A percentile compares a stretch with the other conserved stretches of the same genome.
phyloP scores from a whole-genome alignment of 2,329 filamentous ascomycete species.

The Macroventuria anomochaeta region DNA sequence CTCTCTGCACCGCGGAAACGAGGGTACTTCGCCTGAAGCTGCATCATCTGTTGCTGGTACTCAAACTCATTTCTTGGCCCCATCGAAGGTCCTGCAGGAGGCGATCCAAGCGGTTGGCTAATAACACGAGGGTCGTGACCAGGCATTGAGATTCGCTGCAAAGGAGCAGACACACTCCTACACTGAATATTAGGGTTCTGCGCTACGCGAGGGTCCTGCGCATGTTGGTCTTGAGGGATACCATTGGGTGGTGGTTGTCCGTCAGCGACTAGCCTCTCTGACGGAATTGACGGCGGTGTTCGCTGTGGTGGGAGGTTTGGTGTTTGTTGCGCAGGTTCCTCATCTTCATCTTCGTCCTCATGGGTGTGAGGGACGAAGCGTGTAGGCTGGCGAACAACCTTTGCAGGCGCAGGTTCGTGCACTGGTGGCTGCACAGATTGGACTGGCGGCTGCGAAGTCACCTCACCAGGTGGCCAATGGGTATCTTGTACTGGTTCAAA shows the following conservation, averaged over 20 bases:
- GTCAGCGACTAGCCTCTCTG: not conserved
- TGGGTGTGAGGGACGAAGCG: slow-evolving; percentile 7
- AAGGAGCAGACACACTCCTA: slow-evolving; percentile 18
- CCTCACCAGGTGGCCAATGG: slow-evolving; percentile 12
- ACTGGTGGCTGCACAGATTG: slow-evolving; percentile 2
- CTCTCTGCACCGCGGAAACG: slow-evolving; percentile 52
- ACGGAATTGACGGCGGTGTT: not conserved
- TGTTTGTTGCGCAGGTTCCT: not conserved
- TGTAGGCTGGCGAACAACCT: slow-evolving; percentile 11
- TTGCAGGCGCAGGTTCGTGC: slow-evolving; percentile 8
- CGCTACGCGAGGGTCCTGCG: slow-evolving; percentile 18
- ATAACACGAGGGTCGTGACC: slow-evolving; percentile 25
- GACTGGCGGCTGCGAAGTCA: slow-evolving; percentile 1
- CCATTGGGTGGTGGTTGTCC: not conserved
- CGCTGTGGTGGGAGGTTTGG: not conserved
- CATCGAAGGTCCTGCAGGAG: slow-evolving; percentile 18
- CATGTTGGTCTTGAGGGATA: not conserved
- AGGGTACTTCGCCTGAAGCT: slow-evolving; percentile 45
- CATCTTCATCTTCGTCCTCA: not conserved
- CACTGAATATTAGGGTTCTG: not conserved
- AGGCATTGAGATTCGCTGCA: slow-evolving; percentile 16
- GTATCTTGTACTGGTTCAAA: slow-evolving; percentile 12
- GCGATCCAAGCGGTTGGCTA: slow-evolving; percentile 12
- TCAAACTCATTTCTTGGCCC: slow-evolving; percentile 38
- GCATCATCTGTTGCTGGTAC: slow-evolving; percentile 41